Conservation (phyloP, 768 basidiomycete species). For the Termitomyces eurrhizus region DNA sequence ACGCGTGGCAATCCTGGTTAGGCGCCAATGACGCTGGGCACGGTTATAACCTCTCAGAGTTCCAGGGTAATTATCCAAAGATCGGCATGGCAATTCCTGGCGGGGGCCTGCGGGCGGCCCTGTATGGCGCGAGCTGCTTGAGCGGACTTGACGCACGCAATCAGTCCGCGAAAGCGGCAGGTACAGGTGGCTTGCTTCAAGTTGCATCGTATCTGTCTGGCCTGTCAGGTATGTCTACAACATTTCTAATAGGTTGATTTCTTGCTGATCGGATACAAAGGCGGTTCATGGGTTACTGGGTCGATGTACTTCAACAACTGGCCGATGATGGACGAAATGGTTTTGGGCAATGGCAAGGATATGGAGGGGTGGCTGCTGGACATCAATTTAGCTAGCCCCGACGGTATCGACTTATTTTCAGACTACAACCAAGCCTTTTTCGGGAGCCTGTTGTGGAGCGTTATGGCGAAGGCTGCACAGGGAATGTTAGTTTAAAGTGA, state of each 20-base stretch:
- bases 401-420: conserved; percentile 43
- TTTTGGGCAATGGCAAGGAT: conserved; percentile 49
- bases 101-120: conserved; percentile 65
- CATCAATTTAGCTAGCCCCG: conserved; percentile 51
- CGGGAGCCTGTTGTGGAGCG: conserved; percentile 49
- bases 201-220: conserved; percentile 67
- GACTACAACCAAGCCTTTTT: conserved; percentile 47
- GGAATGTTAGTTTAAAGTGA: conserved; percentile 44
- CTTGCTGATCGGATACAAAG: conserved; percentile 23
- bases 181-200: conserved; percentile 68
- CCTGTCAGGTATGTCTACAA: conserved; percentile 47
- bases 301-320: conserved; percentile 66
- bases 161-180: conserved; percentile 46
- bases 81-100: conserved; percentile 69
- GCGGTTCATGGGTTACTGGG: conserved; percentile 65
- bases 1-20: conserved; percentile 59
- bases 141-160: conserved; percentile 62
- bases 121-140: conserved; percentile 58
- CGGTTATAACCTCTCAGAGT: conserved; percentile 46
- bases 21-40: conserved; percentile 48
- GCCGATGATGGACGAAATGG: conserved; percentile 51
- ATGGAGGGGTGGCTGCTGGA: conserved; percentile 56
- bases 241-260: background rate
- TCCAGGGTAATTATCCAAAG: conserved; percentile 40
- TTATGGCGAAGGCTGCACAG: conserved; percentile 50